Conservation (phyloP, 208 protist species). For the Vickermania ingenoplastis region DNA sequence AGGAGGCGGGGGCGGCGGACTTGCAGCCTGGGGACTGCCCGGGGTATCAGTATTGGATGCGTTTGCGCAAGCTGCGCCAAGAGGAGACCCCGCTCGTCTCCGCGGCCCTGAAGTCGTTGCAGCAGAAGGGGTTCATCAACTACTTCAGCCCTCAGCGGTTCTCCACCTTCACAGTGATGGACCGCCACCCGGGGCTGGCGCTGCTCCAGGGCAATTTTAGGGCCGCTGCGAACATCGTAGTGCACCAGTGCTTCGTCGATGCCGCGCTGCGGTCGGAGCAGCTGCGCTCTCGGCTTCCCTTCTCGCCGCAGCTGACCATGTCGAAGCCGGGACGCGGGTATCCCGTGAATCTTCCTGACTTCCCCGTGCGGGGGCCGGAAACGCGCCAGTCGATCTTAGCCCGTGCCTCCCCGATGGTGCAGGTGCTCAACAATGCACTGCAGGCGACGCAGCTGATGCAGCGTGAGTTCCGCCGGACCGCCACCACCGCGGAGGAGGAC, state of each 20-base stretch:
- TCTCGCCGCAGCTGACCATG: conserved; percentile 32
- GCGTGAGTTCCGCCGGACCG: conserved; percentile 10
- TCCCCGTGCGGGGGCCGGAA: conserved; percentile 9
- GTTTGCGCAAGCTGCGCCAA: conserved; percentile 51
- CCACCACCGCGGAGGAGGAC: conserved; percentile 3
- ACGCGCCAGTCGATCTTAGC: conserved; percentile 37
- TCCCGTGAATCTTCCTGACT: conserved; percentile 42
- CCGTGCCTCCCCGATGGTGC: conserved; percentile 66
- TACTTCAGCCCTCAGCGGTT: conserved; percentile 80
- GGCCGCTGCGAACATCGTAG: conserved; percentile 73
- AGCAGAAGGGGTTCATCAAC: conserved; percentile 80
- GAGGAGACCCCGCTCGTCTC: conserved; percentile 41
- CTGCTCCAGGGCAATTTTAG: conserved; percentile 74
- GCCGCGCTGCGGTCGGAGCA: conserved; percentile 53
- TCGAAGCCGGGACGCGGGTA: conserved; percentile 19
- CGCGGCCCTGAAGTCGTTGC: conserved; percentile 53
- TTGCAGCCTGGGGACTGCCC: conserved; percentile 48
- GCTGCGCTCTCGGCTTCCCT: conserved; percentile 18
- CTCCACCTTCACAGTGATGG: conserved; percentile 64
- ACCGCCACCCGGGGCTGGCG: conserved; percentile 82
- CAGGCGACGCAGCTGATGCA: conserved; percentile 46
- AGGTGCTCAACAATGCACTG: conserved; percentile 68
- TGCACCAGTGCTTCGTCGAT: conserved; percentile 84
- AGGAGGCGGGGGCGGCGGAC: conserved; percentile 41
- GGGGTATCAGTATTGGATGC: conserved; percentile 64